Base-by-base conservation (phyloP, 2,329 filamentous ascomycete genomes). In the Scytalidium sp. region DNA sequence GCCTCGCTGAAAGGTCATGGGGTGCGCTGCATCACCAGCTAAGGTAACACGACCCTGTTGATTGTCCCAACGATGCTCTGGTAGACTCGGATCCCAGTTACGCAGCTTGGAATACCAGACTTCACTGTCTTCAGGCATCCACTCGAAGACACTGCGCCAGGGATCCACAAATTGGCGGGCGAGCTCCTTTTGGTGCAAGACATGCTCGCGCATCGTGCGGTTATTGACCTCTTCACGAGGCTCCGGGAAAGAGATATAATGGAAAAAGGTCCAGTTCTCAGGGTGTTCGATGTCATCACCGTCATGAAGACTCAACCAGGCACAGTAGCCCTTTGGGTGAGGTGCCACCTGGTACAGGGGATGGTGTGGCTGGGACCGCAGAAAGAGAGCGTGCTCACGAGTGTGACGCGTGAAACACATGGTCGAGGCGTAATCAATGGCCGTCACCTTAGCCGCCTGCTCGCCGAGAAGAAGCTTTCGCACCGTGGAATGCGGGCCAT, bases 201-300 rank as follows among this genome's bases (percentile, higher is more conserved):
- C n/a, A n/a, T n/a, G n/a, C n/a, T n/a, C n/a, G n/a, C n/a, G n/a
- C n/a, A n/a, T n/a, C n/a, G n/a, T n/a, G n/a, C n/a, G n/a, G n/a
- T n/a, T n/a, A n/a, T n/a, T n/a, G n/a, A n/a, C n/a, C n/a, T n/a
- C n/a, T n/a, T n/a, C n/a, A n/a, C n/a, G n/a, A n/a, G n/a, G n/a
- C n/a, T n/a, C n/a, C n/a, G n/a, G n/a, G n/a, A n/a, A 75, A 10
- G 73, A 75, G 45, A 76, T 71, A 57, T 77, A 77, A 61, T 72
- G 75, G 59, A 72, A 71, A 54, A 75, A 75, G 3, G 65, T 67
- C 72, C 72, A 74, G 4, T 60, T 62, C 19, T 70, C 68, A 1
- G 72, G 72, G 9, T 66, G 56, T 17, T 67, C 59, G 13, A 62
- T 53, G 41, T 69, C 62, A 2, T 66, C 60, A 4, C 63, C 71